These are phyloP conservation scores for Termitomyces sp. DNA, from an alignment of 768 basidiomycete genomes.

Conservation along the genomic window DNA sequence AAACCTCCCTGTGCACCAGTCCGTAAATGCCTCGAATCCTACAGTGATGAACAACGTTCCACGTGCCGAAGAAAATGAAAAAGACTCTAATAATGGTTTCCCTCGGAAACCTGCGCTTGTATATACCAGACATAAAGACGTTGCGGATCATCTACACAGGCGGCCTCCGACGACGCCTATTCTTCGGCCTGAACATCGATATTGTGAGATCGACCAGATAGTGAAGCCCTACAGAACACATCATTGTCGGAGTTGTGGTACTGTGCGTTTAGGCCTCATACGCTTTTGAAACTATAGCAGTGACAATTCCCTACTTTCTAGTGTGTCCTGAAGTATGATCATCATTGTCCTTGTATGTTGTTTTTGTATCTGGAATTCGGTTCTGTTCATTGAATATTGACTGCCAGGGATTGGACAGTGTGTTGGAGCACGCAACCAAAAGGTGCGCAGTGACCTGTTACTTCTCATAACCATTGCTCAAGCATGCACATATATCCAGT, in stretches of 20 bases:
- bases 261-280: slow-evolving; percentile 42
- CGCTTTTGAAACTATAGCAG: neutral
- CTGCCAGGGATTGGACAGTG: slow-evolving; percentile 92
- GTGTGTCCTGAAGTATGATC: slow-evolving; percentile 83
- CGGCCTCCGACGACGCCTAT: slow-evolving; percentile 33
- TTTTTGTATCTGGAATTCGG: neutral
- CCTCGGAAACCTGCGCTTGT: slow-evolving; percentile 5
- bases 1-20: slow-evolving; percentile 18
- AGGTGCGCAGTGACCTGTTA: slow-evolving; percentile 36
- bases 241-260: slow-evolving; percentile 82
- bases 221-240: slow-evolving; percentile 73
- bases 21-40: neutral
- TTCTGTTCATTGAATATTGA: neutral
- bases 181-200: slow-evolving; percentile 58
- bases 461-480: neutral
- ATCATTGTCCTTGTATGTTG: slow-evolving; percentile 81
- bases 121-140: neutral
- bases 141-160: slow-evolving; percentile 21
- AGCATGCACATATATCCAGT: slow-evolving; percentile 34
- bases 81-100: neutral
- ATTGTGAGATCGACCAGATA: slow-evolving; percentile 57
- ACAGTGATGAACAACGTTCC: neutral
- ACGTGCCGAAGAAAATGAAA: neutral
- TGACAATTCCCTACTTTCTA: slow-evolving; percentile 21
- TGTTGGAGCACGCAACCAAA: slow-evolving; percentile 89